Conservation (phyloP, 805 yeast genomes). For the Metschnikowia matae region DNA sequence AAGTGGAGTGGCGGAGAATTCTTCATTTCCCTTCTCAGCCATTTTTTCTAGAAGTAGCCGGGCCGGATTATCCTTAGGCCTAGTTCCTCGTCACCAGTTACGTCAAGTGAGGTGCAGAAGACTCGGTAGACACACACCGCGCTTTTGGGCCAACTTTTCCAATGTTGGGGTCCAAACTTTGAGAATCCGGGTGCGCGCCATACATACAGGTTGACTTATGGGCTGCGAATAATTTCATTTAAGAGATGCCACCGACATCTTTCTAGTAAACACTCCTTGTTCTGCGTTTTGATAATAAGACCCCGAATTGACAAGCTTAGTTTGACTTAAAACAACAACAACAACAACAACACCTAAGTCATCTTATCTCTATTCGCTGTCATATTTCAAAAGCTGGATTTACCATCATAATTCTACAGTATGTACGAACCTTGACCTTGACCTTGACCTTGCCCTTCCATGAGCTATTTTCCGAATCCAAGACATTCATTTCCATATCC, state of each 20-base stretch:
- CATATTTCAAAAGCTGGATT: slow-evolving; percentile 4
- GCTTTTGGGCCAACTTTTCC: slow-evolving; percentile 19
- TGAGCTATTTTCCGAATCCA: neutral
- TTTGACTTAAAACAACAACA: slow-evolving; percentile 7
- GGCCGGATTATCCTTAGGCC: neutral
- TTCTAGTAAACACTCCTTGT: neutral
- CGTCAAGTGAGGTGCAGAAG: slow-evolving; percentile 18
- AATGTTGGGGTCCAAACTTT: slow-evolving; percentile 17
- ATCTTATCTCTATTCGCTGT: slow-evolving; percentile 1
- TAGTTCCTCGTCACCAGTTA: slow-evolving; percentile 3
- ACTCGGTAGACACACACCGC: slow-evolving; percentile 12
- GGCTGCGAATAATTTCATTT: slow-evolving; percentile 11
- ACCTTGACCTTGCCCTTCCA: neutral
- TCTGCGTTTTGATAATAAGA: slow-evolving; percentile 3
- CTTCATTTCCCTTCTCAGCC: neutral
- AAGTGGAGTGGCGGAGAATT: too few species aligned
- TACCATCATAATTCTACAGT: slow-evolving; percentile 8
- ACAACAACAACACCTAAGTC: slow-evolving; percentile 12
- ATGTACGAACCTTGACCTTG: slow-evolving; percentile 6
- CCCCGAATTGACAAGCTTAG: neutral
- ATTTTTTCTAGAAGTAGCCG: too few species aligned
- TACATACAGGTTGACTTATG: slow-evolving; percentile 5
- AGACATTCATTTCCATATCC: neutral
- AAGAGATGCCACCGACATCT: slow-evolving; percentile 9
- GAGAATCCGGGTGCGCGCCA: slow-evolving; percentile 8